Conservation (phyloP, 2,329 filamentous ascomycete species). For the Aureobasidium sp. region DNA sequence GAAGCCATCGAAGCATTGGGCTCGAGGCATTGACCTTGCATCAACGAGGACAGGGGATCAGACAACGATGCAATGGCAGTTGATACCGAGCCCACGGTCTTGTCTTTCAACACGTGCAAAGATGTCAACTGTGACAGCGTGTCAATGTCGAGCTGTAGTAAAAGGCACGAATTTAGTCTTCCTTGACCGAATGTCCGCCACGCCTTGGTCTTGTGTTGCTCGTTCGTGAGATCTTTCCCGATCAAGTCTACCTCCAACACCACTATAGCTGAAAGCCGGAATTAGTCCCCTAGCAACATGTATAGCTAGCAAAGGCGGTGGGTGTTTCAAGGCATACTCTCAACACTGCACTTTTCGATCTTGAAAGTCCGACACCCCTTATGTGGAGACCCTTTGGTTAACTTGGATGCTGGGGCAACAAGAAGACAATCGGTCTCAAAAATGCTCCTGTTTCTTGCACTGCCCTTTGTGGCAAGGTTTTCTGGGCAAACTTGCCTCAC, state of each 20-base stretch:
- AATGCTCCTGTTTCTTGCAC: background rate
- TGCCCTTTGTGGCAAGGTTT: background rate
- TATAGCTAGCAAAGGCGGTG: background rate
- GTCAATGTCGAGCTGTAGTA: background rate
- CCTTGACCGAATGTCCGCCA: background rate
- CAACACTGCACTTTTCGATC: background rate
- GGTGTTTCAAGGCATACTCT: background rate
- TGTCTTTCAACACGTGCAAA: background rate
- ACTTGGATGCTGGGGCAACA: constrained; percentile 4
- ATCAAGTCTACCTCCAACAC: background rate
- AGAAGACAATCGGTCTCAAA: background rate
- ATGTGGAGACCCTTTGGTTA: background rate
- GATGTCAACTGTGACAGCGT: background rate
- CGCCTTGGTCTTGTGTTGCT: background rate
- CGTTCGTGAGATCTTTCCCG: background rate
- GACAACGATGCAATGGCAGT: background rate
- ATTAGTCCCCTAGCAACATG: background rate
- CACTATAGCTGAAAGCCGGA: background rate
- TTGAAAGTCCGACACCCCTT: background rate
- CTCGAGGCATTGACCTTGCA: background rate
- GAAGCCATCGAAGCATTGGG: background rate
- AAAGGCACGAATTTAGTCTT: background rate
- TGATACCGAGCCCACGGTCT: background rate
- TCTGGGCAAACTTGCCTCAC: too few species aligned
- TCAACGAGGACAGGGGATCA: background rate